A percentile compares a stretch with the other conserved stretches of the same genome.
These are phyloP conservation scores for Leishmania turanica DNA, from an alignment of 208 protist species.

Conservation along the genomic window DNA sequence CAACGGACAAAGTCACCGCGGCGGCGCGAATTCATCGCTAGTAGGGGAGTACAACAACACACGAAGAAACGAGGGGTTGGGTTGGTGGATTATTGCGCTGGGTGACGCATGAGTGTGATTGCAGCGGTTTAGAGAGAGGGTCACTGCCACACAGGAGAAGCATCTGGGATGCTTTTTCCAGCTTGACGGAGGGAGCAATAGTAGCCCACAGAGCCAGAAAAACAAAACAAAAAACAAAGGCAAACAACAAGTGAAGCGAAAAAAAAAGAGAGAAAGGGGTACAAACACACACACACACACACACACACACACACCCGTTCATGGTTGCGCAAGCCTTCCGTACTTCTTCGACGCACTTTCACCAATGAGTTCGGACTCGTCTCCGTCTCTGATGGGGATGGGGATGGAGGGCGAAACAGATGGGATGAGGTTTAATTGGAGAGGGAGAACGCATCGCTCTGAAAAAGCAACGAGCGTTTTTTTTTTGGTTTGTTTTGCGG, in stretches of 20 bases:
- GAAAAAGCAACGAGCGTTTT: not conserved
- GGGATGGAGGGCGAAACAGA: not conserved
- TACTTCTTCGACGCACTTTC: not conserved
- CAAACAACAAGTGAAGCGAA: not conserved
- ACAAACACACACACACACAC: too few relatives aligned
- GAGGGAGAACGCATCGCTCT: not conserved
- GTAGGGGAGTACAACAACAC: not conserved
- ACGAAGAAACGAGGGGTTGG: not conserved
- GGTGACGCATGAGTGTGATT: not conserved
- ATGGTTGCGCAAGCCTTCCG: not conserved
- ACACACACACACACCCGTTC: not conserved
- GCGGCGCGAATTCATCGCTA: not conserved
- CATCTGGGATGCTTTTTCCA: not conserved
- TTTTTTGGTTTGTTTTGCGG: too few relatives aligned
- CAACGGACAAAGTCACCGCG: not conserved
- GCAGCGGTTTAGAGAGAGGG: not conserved
- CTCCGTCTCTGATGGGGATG: not conserved
- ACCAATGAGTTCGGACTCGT: not conserved
- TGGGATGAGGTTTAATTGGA: not conserved
- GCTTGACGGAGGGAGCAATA: not conserved
- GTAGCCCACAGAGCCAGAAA: not conserved
- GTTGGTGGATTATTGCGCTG: not conserved
- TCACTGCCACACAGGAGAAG: not conserved
- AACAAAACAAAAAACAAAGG: not conserved
- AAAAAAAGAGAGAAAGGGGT: not conserved